Base-by-base conservation (phyloP, 345 rosid genomes). In the Sisymbrium altissimum region DNA sequence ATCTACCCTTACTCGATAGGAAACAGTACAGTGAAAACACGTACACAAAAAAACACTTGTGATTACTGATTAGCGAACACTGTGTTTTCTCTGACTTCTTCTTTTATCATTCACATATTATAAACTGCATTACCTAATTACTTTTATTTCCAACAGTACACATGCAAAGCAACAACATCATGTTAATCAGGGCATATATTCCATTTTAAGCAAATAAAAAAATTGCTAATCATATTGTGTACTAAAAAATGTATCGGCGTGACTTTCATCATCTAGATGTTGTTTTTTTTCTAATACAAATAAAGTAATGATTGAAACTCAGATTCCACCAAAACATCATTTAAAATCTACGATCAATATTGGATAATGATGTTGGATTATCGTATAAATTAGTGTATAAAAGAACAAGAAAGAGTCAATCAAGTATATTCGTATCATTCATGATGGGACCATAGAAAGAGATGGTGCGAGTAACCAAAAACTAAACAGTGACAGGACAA, bases 401-500 rank as follows among this genome's bases (percentile, higher is more conserved):
- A 61, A 12, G 36, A 68, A 23, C 64, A 52, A 61, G 64, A 52
- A 61, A 75, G 1, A 53, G 55, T 61, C 74, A 68, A 68, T 61
- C 40, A 62, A 68, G 23, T 68, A 61, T 33, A 68, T 33, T 62
- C 64, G 27, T 75, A 75, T 68, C 10, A 12, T 43, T 39, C 49
- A 75, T 62, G 25, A 68, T 68, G 74, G 79, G 79, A 53, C 65
- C 64, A 68, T 11, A 62, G 70, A 75, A 75, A 62, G 35, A 43
- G 79, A 75, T 52, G 74, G 79, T 40, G 58, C 30, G 14, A 75
- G 63, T 60, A 68, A 49, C 59, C 53, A 67, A 53, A 75, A 52
- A 25, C 9, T 30, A 67, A 67, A 74, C n/a, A 30, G 48, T 68
- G 79, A 61, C 69, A 61, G 17, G 70, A 62, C 79, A 43, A 75